Evolutionary conservation across 2,329 filamentous ascomycete species (phyloP).

Genomic region (Trichoderma sp.): DNA sequence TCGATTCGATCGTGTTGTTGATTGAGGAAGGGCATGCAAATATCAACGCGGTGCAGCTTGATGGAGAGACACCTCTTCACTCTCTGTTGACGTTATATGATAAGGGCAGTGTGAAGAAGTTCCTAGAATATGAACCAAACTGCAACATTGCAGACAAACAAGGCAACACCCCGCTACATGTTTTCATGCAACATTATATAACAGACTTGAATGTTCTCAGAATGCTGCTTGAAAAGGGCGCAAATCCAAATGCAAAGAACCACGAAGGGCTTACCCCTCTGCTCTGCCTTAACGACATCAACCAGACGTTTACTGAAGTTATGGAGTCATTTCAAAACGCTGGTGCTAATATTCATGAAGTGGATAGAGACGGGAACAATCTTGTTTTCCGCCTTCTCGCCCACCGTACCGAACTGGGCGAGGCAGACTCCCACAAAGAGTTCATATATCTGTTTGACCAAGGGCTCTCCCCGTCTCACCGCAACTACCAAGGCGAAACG

Average conservation of each 20-base stretch:
- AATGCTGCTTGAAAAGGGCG: conserved; percentile 31
- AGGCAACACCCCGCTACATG: conserved; percentile 35
- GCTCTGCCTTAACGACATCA: neutral
- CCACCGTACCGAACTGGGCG: neutral
- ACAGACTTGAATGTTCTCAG: neutral
- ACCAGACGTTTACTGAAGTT: neutral
- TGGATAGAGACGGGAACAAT: conserved; percentile 30
- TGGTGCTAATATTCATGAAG: conserved; percentile 34
- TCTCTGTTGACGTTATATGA: neutral
- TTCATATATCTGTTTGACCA: conserved; percentile 29
- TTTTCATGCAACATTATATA: neutral
- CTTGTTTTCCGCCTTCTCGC: conserved; percentile 29
- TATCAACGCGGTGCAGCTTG: conserved; percentile 32
- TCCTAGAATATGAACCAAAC: conserved; percentile 32
- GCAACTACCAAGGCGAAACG: conserved; percentile 31
- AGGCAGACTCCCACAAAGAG: neutral
- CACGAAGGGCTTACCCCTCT: conserved; percentile 31
- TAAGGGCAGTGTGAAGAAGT: neutral
- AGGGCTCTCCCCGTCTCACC: conserved; percentile 28
- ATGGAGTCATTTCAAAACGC: conserved; percentile 30
- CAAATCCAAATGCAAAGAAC: conserved; percentile 34
- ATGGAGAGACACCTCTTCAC: conserved; percentile 36
- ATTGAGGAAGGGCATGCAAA: conserved; percentile 34
- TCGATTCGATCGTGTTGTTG: conserved; percentile 33
- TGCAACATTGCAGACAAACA: conserved; percentile 30